Percentiles rank a stretch among this genome's conserved stretches.
phyloP scores from a whole-genome alignment of 1,284 basidiomycete genomes.

The Apiotrichum gracile region DNA sequence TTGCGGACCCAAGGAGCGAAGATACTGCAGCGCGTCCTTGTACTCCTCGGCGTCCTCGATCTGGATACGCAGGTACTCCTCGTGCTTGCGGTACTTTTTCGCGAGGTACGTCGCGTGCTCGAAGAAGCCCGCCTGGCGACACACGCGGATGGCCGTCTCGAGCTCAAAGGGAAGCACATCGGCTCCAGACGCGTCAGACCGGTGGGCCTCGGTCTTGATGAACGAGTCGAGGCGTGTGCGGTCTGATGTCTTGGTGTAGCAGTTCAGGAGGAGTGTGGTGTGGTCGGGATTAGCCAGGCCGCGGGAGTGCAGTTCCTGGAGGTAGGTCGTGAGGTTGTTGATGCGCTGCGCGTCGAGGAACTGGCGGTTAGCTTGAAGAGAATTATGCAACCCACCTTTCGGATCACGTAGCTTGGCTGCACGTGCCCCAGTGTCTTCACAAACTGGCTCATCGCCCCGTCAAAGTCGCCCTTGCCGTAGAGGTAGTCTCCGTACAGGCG shows the following conservation, averaged over 20 bases:
- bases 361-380: slow-evolving; percentile 48
- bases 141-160: slow-evolving; percentile 93
- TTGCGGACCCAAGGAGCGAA: slow-evolving; percentile 68
- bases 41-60: slow-evolving; percentile 87
- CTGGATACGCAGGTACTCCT: slow-evolving; percentile 89
- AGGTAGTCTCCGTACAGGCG: slow-evolving; percentile 85
- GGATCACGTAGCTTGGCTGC: slow-evolving; percentile 91
- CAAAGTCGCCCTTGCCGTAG: slow-evolving; percentile 85
- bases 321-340: slow-evolving; percentile 86
- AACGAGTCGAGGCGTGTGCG: slow-evolving; percentile 81
- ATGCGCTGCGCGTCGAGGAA: slow-evolving; percentile 96
- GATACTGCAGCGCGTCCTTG: slow-evolving; percentile 71
- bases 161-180: slow-evolving; percentile 89
- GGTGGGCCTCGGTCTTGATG: slow-evolving; percentile 71
- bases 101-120: slow-evolving; percentile 93
- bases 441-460: slow-evolving; percentile 87
- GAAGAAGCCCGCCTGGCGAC: slow-evolving; percentile 92
- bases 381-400: slow-evolving; percentile 59
- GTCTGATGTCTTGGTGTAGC: slow-evolving; percentile 95
- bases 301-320: slow-evolving; percentile 86
- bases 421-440: slow-evolving; percentile 82
- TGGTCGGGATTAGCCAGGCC: slow-evolving; percentile 93
- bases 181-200: slow-evolving; percentile 46
- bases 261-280: slow-evolving; percentile 89
- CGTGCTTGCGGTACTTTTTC: slow-evolving; percentile 80